A percentile compares a stretch with the other conserved stretches of the same genome.
Conservation (phyloP, 2,329 filamentous ascomycete species). For the Epichloe gansuensis region DNA sequence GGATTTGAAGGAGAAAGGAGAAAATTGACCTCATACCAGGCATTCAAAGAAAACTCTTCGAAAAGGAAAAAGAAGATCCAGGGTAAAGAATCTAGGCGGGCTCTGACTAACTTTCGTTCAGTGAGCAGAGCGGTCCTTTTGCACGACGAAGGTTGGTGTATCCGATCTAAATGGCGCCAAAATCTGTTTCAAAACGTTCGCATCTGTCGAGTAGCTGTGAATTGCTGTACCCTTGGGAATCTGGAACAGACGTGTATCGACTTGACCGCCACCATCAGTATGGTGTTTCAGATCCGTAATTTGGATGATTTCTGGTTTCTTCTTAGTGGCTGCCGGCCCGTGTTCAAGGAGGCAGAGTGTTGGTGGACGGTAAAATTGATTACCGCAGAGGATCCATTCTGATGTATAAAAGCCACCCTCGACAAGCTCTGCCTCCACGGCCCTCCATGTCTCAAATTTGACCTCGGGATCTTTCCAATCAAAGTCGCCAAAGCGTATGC, state of each 20-base stretch:
- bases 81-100: neutral
- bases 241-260: neutral
- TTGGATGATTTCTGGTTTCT: constrained; percentile 11
- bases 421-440: constrained; percentile 49
- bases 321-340: neutral
- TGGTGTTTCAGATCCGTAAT: constrained; percentile 7
- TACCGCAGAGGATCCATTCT: constrained; percentile 23
- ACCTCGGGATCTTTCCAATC: constrained; percentile 59
- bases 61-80: neutral
- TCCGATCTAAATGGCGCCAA: constrained; percentile 5
- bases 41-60: neutral
- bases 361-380: constrained; percentile 22
- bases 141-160: neutral
- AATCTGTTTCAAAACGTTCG: constrained; percentile 5
- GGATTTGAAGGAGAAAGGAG: neutral
- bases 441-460: constrained; percentile 59
- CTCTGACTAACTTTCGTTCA: neutral
- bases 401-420: constrained; percentile 57
- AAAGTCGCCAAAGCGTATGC: constrained; percentile 59
- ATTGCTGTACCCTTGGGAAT: constrained; percentile 5
- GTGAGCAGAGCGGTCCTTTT: neutral
- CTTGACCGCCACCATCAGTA: neutral
- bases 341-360: constrained; percentile 19
- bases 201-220: constrained; percentile 13
- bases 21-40: neutral